A percentile compares a stretch with the other conserved stretches of the same genome.
Conservation (phyloP, 192 early-diverging fungal species). For the Rhizophagus sp. region DNA sequence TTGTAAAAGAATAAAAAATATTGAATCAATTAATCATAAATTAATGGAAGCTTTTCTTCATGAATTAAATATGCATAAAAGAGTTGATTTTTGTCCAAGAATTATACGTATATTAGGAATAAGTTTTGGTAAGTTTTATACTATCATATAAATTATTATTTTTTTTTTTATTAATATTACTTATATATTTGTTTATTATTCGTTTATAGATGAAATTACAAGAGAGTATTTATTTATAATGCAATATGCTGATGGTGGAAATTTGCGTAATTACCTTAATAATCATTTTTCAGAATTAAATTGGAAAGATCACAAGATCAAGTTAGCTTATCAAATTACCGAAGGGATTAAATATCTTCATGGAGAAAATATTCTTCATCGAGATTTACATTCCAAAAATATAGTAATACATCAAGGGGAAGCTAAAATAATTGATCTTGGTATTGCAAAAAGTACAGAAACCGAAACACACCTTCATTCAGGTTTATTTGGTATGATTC, state of each 20-base stretch:
- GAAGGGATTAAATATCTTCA: background rate
- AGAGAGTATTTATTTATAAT: background rate
- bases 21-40: too few species aligned
- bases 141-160: too few species aligned
- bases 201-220: too few species aligned
- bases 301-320: background rate
- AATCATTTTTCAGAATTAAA: background rate
- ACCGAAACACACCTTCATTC: background rate
- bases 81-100: too few species aligned
- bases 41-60: too few species aligned
- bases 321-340: background rate
- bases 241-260: slow-evolving; percentile 1
- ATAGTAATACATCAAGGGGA: background rate
- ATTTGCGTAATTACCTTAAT: background rate
- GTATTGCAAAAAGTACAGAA: background rate
- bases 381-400: background rate
- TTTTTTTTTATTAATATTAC: too few species aligned
- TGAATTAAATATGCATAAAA: too few species aligned
- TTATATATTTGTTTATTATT: too few species aligned
- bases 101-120: too few species aligned
- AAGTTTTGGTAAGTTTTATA: too few species aligned
- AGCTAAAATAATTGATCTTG: background rate
- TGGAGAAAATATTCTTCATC: background rate
- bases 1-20: too few species aligned
- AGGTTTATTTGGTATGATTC: background rate